These are phyloP conservation scores for Platanus orientalis DNA, from an alignment of 164 flowering plant genomes.

Conservation along the genomic window DNA sequence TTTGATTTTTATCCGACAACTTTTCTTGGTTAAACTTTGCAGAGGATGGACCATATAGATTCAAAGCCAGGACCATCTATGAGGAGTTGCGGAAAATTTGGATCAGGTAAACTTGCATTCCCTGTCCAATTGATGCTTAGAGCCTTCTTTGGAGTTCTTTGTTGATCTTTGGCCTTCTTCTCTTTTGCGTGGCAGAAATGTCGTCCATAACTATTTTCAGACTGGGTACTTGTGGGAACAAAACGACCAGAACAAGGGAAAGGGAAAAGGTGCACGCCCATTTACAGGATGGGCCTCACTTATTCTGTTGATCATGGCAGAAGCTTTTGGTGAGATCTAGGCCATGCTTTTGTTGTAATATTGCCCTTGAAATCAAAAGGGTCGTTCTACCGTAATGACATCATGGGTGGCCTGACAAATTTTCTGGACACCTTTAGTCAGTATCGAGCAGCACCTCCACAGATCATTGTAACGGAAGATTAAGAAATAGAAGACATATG, in stretches of 20 bases:
- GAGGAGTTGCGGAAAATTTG: slow-evolving; percentile 64
- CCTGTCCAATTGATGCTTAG: not conserved
- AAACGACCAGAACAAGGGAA: slow-evolving; percentile 73
- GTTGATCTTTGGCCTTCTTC: not conserved
- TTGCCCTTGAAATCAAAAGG: not conserved
- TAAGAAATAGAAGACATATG: too few species aligned
- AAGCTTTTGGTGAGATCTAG: slow-evolving; percentile 38
- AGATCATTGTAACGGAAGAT: too few species aligned
- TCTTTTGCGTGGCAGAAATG: slow-evolving; percentile 53
- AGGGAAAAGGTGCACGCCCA: slow-evolving; percentile 77
- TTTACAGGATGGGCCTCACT: slow-evolving; percentile 98
- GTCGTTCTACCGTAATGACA: too few species aligned
- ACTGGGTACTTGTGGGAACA: slow-evolving; percentile 97
- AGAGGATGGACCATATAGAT: slow-evolving; percentile 55
- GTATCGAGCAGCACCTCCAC: too few species aligned
- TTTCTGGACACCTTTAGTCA: too few species aligned
- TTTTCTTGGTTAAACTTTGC: not conserved
- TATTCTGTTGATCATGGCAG: slow-evolving; percentile 78
- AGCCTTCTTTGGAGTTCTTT: too few species aligned
- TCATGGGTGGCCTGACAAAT: too few species aligned
- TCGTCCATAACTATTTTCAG: slow-evolving; percentile 55
- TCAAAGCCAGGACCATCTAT: slow-evolving; percentile 46
- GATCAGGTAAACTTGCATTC: slow-evolving; percentile 52
- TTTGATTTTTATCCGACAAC: not conserved
- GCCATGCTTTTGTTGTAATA: not conserved